These are phyloP conservation scores for Agrostemma githago DNA, from an alignment of 148 eudicot species.

Conservation along the genomic window DNA sequence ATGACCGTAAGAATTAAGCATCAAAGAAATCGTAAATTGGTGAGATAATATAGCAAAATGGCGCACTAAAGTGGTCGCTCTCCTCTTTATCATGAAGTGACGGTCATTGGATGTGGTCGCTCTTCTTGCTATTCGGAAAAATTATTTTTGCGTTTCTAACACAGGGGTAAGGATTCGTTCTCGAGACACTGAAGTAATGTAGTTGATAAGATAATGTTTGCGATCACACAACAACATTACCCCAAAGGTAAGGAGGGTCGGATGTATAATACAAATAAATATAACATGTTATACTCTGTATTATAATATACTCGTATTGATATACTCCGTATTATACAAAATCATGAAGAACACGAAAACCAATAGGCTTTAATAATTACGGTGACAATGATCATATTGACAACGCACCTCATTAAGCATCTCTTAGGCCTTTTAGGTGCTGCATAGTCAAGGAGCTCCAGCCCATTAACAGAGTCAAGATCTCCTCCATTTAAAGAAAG, in stretches of 20 bases:
- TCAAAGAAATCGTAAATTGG: background rate
- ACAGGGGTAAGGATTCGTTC: too few relatives aligned
- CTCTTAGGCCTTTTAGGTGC: constrained; percentile 27
- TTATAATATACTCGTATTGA: background rate
- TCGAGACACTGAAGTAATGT: too few relatives aligned
- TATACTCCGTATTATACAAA: background rate
- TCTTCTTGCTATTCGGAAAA: too few relatives aligned
- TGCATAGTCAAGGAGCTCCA: constrained; percentile 32
- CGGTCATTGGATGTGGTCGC: too few relatives aligned
- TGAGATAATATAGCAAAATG: background rate
- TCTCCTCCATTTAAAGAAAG: constrained; percentile 17
- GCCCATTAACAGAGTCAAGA: constrained; percentile 19
- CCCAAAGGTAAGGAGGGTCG: too few relatives aligned
- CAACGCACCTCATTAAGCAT: constrained; percentile 7
- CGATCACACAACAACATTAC: too few relatives aligned
- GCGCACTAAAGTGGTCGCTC: too few relatives aligned
- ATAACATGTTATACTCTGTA: too few relatives aligned
- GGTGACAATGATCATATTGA: background rate
- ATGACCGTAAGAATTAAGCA: background rate
- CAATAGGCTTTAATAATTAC: background rate
- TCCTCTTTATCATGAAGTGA: too few relatives aligned
- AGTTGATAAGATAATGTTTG: too few relatives aligned
- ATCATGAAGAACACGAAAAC: background rate
- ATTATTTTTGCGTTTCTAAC: too few relatives aligned
- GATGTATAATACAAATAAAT: too few relatives aligned